Evolutionary conservation across 768 basidiomycete genomes (phyloP), one percentile per base, ranked within the genome.

Genomic region (Tubosaeta sp.): DNA sequence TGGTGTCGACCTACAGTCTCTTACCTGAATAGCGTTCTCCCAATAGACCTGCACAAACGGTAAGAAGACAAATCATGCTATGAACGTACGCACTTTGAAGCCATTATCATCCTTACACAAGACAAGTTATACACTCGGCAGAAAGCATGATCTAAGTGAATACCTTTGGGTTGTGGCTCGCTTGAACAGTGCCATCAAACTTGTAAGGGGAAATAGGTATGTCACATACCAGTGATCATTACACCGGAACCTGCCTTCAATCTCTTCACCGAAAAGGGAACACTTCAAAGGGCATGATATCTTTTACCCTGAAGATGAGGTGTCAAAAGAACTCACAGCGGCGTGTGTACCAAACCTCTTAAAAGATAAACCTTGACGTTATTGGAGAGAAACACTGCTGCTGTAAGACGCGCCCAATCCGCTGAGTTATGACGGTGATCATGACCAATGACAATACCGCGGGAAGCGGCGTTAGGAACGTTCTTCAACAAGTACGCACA

Each of bases 101-200:
- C 91, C 91, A 64, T 95, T 95, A 62, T 94, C 91, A 64, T 87
- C 70, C 87, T 91, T 45, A 22, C 34, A 47, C 38, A 6, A 55
- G 35, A 37, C 34, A 34, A 29, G 49, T 58, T 22, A 54, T 46
- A 14, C 47, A 26, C 5, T 38, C 26, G 17, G 31, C 34, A 44
- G n/a, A 34, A 31, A 27, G 59, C 12, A 29, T 13, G 17, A 46
- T 16, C 46, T 17, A 29, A 43, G 4, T 26, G n/a, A 4, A 35
- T 59, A 85, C 88, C 81, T 91, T 92, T 0, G 91, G 92, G 64
- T 95, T 95, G 62, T 95, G 92, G 55, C 86, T 88, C 3, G 91
- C 90, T 85, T 46, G 33, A 34, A 52, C 1, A 56, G 35, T 41
- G 46, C 51, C 5, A 55, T 47, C 47, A 26, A 46, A 34, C 16